phyloP scores from a whole-genome alignment of 2,329 filamentous ascomycete species.

The Zasmidium citrigriseum region DNA sequence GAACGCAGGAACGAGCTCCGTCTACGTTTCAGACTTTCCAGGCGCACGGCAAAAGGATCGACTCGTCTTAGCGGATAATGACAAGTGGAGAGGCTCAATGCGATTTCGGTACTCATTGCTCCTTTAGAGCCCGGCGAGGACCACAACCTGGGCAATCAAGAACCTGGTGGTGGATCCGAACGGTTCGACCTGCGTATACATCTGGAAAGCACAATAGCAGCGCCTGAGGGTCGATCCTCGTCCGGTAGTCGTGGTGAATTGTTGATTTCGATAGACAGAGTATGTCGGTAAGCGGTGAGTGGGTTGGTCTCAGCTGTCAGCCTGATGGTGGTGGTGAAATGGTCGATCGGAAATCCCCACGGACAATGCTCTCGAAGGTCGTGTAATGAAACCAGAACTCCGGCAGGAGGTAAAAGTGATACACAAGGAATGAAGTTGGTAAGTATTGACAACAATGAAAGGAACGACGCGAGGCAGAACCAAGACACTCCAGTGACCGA shows the following conservation, averaged over 20 bases:
- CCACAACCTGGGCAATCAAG: slow-evolving; percentile 3
- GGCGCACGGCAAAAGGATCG: slow-evolving; percentile 9
- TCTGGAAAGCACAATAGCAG: slow-evolving; percentile 3
- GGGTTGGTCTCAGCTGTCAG: slow-evolving; percentile 18
- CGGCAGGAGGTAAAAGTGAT: slow-evolving; percentile 1
- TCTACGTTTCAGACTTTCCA: slow-evolving; percentile 22
- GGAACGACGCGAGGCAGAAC: slow-evolving; percentile 9
- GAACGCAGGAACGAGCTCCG: slow-evolving; percentile 8
- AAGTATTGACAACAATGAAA: slow-evolving; percentile 13
- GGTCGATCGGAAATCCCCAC: slow-evolving; percentile 20
- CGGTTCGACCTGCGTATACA: slow-evolving; percentile 7
- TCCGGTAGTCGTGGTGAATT: neutral
- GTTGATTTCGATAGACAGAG: neutral
- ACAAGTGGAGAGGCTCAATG: slow-evolving; percentile 11
- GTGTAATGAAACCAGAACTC: slow-evolving; percentile 12
- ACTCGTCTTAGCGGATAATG: slow-evolving; percentile 7
- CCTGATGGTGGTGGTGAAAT: slow-evolving; percentile 16
- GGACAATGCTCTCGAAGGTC: slow-evolving; percentile 12
- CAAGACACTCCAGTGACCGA: slow-evolving; percentile 8
- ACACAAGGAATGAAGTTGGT: slow-evolving; percentile 8
- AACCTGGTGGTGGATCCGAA: slow-evolving; percentile 2
- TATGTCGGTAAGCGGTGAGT: slow-evolving; percentile 10
- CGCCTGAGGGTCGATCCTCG: neutral
- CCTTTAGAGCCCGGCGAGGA: slow-evolving; percentile 10
- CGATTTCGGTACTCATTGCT: slow-evolving; percentile 20